Evolutionary conservation across 140 eudicot genomes (phyloP), one percentile per base, ranked within the genome.

Genomic region (Anethum foeniculum): DNA sequence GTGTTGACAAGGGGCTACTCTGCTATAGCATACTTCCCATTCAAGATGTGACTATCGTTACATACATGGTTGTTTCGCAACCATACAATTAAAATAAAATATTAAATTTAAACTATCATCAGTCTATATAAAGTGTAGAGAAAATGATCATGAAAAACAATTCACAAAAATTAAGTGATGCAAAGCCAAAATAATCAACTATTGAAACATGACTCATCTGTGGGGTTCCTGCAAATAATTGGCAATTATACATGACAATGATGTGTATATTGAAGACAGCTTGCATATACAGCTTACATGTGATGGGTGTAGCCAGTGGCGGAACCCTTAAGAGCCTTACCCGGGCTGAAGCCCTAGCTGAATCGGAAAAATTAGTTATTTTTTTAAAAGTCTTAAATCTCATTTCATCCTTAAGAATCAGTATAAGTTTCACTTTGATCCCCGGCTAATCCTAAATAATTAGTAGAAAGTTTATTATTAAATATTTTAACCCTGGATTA

Each of bases 241-340:
- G 75, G 44, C 43, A 6, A 9, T 43, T 67, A 51, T 3, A 79
- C 69, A 44, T 67, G 82, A 79, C 19, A 44, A 16, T 64, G 13
- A 79, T 64, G 82, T 47, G 48, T 67, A 62, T 16, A 65, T 9
- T 58, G 74, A 44, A 27, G 44, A 46, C 64, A 44, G 12, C 76
- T 44, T 27, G 27, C 65, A 44, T 65, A 18, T 65, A 7, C 25
- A 64, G 41, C 41, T 13, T 14, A 65, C 1, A 2, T 52, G 19
- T 18, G 60, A 52, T 52, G 25, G n/a, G 60, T 52, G 60, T 51
- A 41, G 46, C 46, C 46, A 41, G 46, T 41, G 46, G 46, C 46
- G 4, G 46, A 41, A 41, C 46, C 46, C 6, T 41, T 41, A 5
- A 41, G 46, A 41, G 9, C 46, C 46, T 41, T 41, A 41, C 46